Base-by-base conservation (phyloP, 1,139 yeast species). In the Sporopachydermia cereana region DNA sequence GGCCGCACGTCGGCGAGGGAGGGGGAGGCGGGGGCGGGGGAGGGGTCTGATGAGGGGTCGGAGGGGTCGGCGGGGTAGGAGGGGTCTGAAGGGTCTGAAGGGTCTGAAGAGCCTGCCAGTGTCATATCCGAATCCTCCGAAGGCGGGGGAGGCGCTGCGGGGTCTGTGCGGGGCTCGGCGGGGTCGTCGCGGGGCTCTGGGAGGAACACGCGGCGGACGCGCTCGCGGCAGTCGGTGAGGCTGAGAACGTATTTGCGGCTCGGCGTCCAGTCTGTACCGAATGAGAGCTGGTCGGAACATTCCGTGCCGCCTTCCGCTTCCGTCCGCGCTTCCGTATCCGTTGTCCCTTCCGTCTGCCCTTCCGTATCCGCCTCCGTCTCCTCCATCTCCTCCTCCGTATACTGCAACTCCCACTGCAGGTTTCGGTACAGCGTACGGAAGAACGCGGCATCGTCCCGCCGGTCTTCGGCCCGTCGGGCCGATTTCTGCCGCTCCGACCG, bases 401-500 rank as follows among this genome's bases (percentile, higher is more conserved):
- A 59, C 3, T 58, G 57, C 3, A 66, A 61, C 47, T 74, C 79
- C 17, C 62, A 54, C 48, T 71, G 72, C 47, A 76, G 53, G 5
- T 66, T 57, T 45, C 71, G 67, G 55, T 76, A 80, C 29, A 63
- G 62, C 1, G 73, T 58, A 4, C 71, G 64, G 54, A 68, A 74
- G 49, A 71, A 76, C n/a, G 70, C 66, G 12, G 69, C 57, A 51
- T 76, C 78, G 52, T 83, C 93, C 44, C 72, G 73, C 45, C 68
- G 71, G 56, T 84, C 94, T 52, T 81, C 88, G 2, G 68, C 57
- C 43, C 71, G 68, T 42, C 85, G 65, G 47, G 72, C 69, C 48
- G 65, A 68, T 48, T 70, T 72, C 29, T 7, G 7, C 29, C 29
- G 29, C 14, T 25, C 29, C 29, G 29, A 7, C 14, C 29, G 29